These are phyloP conservation scores for Termitomyces sp. DNA, from an alignment of 768 basidiomycete species.

Conservation along the genomic window DNA sequence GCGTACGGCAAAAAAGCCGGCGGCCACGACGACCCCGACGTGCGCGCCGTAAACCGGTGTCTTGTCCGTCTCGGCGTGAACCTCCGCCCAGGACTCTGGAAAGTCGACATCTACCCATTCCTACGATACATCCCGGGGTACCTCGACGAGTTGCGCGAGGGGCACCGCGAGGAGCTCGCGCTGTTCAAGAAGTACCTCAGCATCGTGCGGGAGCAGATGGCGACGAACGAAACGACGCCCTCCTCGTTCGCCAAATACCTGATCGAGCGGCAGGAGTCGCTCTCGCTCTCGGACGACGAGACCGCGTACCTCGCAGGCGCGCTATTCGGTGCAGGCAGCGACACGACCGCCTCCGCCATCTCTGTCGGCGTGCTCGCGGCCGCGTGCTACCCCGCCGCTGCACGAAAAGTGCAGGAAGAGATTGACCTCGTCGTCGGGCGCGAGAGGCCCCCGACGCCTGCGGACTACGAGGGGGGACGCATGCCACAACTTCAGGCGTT, in stretches of 20 bases:
- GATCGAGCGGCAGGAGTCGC: constrained; percentile 47
- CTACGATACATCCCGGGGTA: constrained; percentile 53
- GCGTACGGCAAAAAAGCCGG: constrained; percentile 41
- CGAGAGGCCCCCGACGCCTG: constrained; percentile 18
- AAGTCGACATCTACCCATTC: constrained; percentile 42
- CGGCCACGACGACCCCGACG: constrained; percentile 39
- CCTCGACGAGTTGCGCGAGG: constrained; percentile 47
- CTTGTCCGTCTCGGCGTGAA: constrained; percentile 40
- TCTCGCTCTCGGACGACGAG: constrained; percentile 51
- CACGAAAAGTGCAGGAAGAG: constrained; percentile 46
- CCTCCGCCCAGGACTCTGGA: constrained; percentile 39
- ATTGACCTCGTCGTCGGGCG: constrained; percentile 47
- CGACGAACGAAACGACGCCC: constrained; percentile 18
- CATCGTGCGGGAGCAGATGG: constrained; percentile 40
- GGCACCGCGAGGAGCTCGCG: constrained; percentile 49
- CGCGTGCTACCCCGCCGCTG: constrained; percentile 48
- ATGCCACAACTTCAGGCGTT: constrained; percentile 39
- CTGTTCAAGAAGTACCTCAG: constrained; percentile 50
- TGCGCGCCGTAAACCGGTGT: constrained; percentile 40
- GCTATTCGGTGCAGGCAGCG: constrained; percentile 64
- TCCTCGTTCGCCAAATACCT: constrained; percentile 55
- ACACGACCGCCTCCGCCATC: constrained; percentile 59
- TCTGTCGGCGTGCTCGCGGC: constrained; percentile 54
- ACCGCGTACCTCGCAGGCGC: constrained; percentile 58
- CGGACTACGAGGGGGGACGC: constrained; percentile 1